Evolutionary conservation across 2,329 filamentous ascomycete species (phyloP).

Genomic region (Penicillium griseofulvum): DNA sequence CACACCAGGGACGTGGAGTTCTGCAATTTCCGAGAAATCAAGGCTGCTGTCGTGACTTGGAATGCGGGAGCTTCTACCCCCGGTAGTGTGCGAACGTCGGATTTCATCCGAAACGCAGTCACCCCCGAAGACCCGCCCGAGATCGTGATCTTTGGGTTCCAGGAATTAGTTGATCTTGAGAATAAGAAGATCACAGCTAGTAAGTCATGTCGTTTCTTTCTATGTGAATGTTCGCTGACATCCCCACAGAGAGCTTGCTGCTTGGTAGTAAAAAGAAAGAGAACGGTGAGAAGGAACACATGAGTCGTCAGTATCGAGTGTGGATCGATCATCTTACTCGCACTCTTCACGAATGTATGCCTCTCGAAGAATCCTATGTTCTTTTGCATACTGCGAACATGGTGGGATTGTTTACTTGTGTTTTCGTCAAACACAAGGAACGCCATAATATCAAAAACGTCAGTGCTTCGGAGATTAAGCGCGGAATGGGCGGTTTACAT

Average conservation of each 20-base stretch:
- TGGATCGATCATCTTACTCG: conserved; percentile 89
- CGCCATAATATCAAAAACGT: conserved; percentile 74
- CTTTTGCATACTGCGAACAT: conserved; percentile 85
- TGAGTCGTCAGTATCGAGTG: conserved; percentile 95
- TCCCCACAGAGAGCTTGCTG: conserved; percentile 68
- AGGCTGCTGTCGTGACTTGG: conserved; percentile 84
- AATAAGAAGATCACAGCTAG: conserved; percentile 97
- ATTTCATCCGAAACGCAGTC: conserved; percentile 79
- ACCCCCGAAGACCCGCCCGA: conserved; percentile 76
- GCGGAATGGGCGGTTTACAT: conserved; percentile 90
- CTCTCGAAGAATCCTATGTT: conserved; percentile 72
- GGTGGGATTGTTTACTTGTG: conserved; percentile 91
- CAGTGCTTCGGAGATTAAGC: conserved; percentile 80
- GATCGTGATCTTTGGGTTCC: conserved; percentile 92
- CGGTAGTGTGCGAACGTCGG: conserved; percentile 70
- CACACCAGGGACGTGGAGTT: conserved; percentile 77
- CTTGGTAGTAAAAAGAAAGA: conserved; percentile 79
- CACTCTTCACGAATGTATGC: conserved; percentile 79
- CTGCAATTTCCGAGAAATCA: conserved; percentile 80
- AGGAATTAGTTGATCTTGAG: conserved; percentile 96
- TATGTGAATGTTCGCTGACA: conserved; percentile 26
- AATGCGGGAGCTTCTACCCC: conserved; percentile 97
- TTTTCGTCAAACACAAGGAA: conserved; percentile 83
- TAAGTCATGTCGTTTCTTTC: conserved; percentile 38
- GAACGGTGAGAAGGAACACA: conserved; percentile 72